Evolutionary conservation across 768 basidiomycete genomes (phyloP).

Genomic region (Trametes maxima): DNA sequence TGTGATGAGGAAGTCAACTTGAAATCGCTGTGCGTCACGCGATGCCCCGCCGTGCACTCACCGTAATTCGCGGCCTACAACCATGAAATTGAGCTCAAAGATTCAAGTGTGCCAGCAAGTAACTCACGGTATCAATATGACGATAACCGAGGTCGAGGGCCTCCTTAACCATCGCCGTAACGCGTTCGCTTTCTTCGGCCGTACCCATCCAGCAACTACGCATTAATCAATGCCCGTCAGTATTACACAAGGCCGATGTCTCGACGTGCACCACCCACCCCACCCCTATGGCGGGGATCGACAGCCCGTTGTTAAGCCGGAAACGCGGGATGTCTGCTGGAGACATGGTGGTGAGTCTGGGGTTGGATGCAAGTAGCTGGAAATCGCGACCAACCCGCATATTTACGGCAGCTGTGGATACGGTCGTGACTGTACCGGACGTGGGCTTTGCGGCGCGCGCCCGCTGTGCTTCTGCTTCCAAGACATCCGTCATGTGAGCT

Average conservation of each 20-base stretch:
- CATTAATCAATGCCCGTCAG: background rate
- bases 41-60: background rate
- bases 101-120: background rate
- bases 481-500: too few species aligned
- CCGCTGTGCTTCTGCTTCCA: too few species aligned
- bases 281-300: constrained; percentile 16
- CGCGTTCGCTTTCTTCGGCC: constrained; percentile 1
- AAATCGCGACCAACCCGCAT: too few species aligned
- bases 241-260: background rate
- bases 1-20: background rate
- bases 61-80: constrained; percentile 8
- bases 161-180: constrained; percentile 12
- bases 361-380: background rate
- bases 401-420: too few species aligned
- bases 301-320: constrained; percentile 14
- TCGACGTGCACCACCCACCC: constrained; percentile 4
- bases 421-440: too few species aligned
- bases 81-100: too few species aligned
- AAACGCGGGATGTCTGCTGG: background rate
- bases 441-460: too few species aligned
- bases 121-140: constrained; percentile 8
- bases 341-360: background rate
- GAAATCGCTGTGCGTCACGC: background rate
- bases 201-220: constrained; percentile 18
- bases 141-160: constrained; percentile 10